Conservation (phyloP, 306 rosid species). For the Alnus rubra region DNA sequence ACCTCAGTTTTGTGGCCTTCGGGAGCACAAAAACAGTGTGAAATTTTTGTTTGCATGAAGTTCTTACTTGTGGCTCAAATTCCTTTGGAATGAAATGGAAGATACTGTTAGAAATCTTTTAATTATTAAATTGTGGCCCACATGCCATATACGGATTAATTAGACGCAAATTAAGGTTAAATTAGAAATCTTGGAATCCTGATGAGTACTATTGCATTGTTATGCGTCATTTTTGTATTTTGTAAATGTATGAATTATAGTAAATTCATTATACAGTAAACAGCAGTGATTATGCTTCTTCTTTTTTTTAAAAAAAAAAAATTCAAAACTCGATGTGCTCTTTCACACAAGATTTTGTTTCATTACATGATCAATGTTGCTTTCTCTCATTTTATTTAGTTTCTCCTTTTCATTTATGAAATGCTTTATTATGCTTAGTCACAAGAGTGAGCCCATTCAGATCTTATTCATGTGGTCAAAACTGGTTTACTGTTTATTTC, state of each 20-base stretch:
- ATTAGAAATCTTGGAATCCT: neutral
- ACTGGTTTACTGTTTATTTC: neutral
- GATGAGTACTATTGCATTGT: neutral
- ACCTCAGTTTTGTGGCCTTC: too few species aligned
- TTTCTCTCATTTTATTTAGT: neutral
- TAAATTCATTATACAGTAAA: neutral
- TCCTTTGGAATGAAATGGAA: too few species aligned
- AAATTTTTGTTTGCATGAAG: too few species aligned
- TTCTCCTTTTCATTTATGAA: neutral
- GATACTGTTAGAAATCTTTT: too few species aligned
- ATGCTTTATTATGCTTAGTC: neutral
- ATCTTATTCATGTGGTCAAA: neutral
- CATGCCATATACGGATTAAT: too few species aligned
- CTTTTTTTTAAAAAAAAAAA: neutral
- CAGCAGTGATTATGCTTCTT: neutral
- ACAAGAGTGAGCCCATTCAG: neutral
- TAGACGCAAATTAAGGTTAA: too few species aligned
- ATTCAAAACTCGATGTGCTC: neutral
- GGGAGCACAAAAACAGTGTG: too few species aligned
- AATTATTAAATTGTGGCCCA: too few species aligned
- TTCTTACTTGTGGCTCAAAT: too few species aligned
- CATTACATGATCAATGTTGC: neutral
- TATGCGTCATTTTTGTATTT: conserved; percentile 8
- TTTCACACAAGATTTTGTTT: neutral
- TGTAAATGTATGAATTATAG: neutral